Base-by-base conservation (phyloP, 2,329 filamentous ascomycete species). In the Beauveria rudraprayagi region DNA sequence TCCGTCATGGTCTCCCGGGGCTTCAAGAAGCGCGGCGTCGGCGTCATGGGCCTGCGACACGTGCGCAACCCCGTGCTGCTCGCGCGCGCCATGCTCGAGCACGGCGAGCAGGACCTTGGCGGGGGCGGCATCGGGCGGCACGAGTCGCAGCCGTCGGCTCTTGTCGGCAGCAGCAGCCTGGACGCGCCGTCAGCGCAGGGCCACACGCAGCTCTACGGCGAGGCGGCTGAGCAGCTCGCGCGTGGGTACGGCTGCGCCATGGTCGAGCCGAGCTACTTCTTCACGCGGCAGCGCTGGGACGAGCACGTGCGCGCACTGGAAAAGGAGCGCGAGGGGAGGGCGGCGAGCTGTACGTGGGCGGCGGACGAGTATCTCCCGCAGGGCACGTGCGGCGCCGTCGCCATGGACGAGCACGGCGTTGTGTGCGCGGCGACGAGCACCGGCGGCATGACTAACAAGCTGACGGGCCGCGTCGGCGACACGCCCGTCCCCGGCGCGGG, bases 361-460 rank as follows among this genome's bases (percentile, higher is more conserved):
- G 77, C 73, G 3, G 76, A 82, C 1, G 83, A 86, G 66, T 91
- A 88, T 69, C 77, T 95, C 17, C 88, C 90, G 1, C 91, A 95
- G 73, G 92, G 92, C 0, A 96, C 92, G 0, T 88, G 89, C 34
- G 92, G 92, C 1, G 90, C 89, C 8, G 90, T 96, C 0, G 91
- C 89, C 26, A 76, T 96, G 8, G 92, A 96, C 71, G 77, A 77
- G n/a, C 82, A 86, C 46, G 91, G 91, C 0, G 84, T 88, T 3
- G 73, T 95, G 3, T 92, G 89, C 66, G 78, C 72, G n/a, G 84
- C 83, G 1, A 87, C 84, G 3, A 85, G 81, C 68, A 87, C 84
- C 0, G 92, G 92, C 5, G 92, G 92, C 0, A 71, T 96, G 72
- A 96, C 92, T 24, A 96, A 96, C 71, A 96, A 96, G 76, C 75